These are phyloP conservation scores for Chaetothyriales sp. DNA, from an alignment of 2,329 filamentous ascomycete genomes.

Conservation along the genomic window DNA sequence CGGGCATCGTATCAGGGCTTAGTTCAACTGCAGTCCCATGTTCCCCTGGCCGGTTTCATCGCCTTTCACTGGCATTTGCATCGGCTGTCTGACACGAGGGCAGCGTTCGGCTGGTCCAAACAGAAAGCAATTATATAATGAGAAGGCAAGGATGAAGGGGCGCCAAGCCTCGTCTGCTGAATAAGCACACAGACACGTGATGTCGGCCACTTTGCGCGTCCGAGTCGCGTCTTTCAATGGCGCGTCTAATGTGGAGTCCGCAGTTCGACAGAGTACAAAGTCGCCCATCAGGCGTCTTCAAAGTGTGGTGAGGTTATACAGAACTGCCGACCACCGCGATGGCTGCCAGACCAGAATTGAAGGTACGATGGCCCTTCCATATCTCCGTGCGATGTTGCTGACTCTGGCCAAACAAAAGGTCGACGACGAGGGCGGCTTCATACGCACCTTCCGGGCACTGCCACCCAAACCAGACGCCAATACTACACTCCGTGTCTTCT, in stretches of 20 bases:
- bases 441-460: slow-evolving; percentile 86
- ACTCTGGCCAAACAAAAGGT: slow-evolving; percentile 39
- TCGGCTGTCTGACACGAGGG: neutral
- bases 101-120: neutral
- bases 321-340: slow-evolving; percentile 27
- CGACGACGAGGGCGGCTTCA: slow-evolving; percentile 94
- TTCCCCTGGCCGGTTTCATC: neutral
- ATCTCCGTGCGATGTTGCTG: slow-evolving; percentile 2
- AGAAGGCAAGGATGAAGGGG: neutral
- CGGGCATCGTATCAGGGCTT: neutral
- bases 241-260: neutral
- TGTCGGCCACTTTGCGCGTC: slow-evolving; percentile 1
- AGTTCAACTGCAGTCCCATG: neutral
- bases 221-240: neutral
- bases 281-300: neutral
- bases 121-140: neutral
- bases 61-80: neutral
- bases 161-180: neutral
- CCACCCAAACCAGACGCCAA: slow-evolving; percentile 49
- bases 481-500: slow-evolving; percentile 71
- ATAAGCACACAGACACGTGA: neutral
- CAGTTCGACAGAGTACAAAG: neutral
- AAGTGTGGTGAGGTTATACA: neutral
- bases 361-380: slow-evolving; percentile 33
- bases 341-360: slow-evolving; percentile 58